phyloP scores from a whole-genome alignment of 129 eudicot species.

The Helianthus annuus region DNA sequence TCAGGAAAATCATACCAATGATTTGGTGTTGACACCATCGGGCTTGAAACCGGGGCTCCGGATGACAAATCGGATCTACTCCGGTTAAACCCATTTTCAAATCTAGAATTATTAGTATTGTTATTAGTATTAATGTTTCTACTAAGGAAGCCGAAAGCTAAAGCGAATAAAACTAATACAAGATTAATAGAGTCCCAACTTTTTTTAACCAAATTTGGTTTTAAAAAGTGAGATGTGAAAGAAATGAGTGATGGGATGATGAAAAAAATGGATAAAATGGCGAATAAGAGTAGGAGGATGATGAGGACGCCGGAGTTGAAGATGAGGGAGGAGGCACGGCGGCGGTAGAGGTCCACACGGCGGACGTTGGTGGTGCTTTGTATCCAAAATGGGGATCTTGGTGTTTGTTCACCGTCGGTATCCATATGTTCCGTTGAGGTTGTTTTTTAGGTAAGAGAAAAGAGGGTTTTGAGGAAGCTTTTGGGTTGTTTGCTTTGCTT shows the following conservation, averaged over 20 bases:
- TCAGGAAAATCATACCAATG: conserved; percentile 60
- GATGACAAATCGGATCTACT: conserved; percentile 38
- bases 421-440: conserved; percentile 39
- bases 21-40: conserved; percentile 35
- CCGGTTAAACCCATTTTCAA: conserved; percentile 30
- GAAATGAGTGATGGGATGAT: conserved; percentile 61
- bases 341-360: conserved; percentile 57
- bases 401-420: conserved; percentile 53
- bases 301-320: conserved; percentile 74
- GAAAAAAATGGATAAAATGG: conserved; percentile 52
- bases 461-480: conserved; percentile 29
- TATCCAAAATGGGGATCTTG: conserved; percentile 69
- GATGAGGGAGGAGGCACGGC: conserved; percentile 54
- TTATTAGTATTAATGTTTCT: conserved; percentile 54
- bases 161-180: conserved; percentile 68
- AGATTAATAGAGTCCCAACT: conserved; percentile 85
- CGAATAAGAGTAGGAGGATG: conserved; percentile 47
- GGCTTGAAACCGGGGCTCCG: conserved; percentile 37
- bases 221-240: conserved; percentile 46
- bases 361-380: conserved; percentile 67
- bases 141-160: conserved; percentile 76
- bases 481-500: conserved; percentile 19
- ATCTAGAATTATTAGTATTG: conserved; percentile 18
- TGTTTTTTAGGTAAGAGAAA: neutral
- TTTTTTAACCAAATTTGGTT: conserved; percentile 60